Evolutionary conservation across 2,329 filamentous ascomycete species (phyloP), one percentile per base, ranked within the genome.

Genomic region (Calonectria leucothoes): DNA sequence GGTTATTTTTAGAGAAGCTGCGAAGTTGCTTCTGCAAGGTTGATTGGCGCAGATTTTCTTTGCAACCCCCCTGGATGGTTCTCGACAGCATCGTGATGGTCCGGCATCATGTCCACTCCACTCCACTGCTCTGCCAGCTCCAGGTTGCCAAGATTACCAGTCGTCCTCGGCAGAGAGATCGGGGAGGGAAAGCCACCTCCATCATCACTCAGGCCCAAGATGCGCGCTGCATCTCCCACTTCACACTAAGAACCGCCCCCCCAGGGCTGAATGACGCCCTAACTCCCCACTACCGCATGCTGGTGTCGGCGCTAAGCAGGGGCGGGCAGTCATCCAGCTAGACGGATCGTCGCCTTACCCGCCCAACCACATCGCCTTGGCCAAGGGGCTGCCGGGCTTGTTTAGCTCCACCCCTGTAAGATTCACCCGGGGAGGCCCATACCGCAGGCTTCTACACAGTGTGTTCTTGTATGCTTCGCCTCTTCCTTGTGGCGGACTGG

Each of bases 321-420:
- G 55, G 23, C 14, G 23, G 37, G 42, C 42, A 25, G 66, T 63
- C 66, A 69, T 52, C 64, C 55, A 37, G 25, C 15, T 35, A 27
- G 52, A 51, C 25, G 6, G 66, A 69, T 69, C 42, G 66, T 69
- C 66, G 42, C 66, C 57, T 25, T 45, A 51, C 52, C 42, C 52
- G 52, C 66, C 66, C 66, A 63, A 63, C 66, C 66, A 69, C 11
- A 42, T 51, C 35, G 35, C 35, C 31, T 59, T 23, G 12, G 14
- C 31, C 55, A 37, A 59, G 55, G 55, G 55, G 55, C 55, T 37
- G 31, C 55, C 14, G 31, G 55, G 33, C 31, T 37, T 59, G 33
- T 37, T 59, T 23, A 12, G 55, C 20, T 35, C 55, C 55, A 37
- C 55, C 25, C 55, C 23, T 59, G 55, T 59, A 35, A 59, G 55